phyloP scores from a whole-genome alignment of 2,329 filamentous ascomycete species.

The Ceratocystis harringtonii region DNA sequence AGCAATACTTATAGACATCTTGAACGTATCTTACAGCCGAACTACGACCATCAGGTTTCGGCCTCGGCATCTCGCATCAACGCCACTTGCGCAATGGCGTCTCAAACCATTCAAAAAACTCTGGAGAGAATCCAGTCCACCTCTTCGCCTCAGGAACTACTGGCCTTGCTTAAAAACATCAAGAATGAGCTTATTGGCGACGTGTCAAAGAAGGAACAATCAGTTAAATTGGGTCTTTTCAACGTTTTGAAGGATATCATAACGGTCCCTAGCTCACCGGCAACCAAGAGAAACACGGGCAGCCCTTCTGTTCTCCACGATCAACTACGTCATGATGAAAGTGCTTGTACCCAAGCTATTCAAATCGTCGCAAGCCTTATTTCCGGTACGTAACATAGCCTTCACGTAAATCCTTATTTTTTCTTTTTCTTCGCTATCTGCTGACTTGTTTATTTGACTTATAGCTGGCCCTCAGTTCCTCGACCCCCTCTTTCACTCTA shows the following conservation, averaged over 20 bases:
- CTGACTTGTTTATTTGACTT: constrained; percentile 5
- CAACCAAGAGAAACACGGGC: not conserved
- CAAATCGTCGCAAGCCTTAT: constrained; percentile 53
- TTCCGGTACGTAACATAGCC: not conserved
- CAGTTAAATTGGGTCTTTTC: constrained; percentile 55
- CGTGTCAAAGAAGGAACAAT: constrained; percentile 68
- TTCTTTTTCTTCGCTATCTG: not conserved
- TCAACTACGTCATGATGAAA: constrained; percentile 6
- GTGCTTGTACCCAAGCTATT: constrained; percentile 50
- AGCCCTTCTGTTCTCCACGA: not conserved
- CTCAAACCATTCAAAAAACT: constrained; percentile 37
- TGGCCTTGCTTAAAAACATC: constrained; percentile 50
- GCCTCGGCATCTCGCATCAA: not conserved
- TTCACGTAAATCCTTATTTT: not conserved
- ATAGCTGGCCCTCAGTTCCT: constrained; percentile 70
- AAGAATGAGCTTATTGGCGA: constrained; percentile 90
- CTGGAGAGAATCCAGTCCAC: constrained; percentile 43
- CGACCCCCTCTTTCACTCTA: constrained; percentile 52
- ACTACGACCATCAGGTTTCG: not conserved
- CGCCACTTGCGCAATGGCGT: constrained; percentile 33
- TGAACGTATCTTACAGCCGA: not conserved
- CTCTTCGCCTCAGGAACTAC: constrained; percentile 35
- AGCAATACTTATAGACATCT: too few species aligned
- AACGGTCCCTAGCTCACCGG: not conserved
- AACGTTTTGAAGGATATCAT: constrained; percentile 29